These are phyloP conservation scores for Rhodocollybia butyracea DNA, from an alignment of 768 basidiomycete species.

Conservation along the genomic window DNA sequence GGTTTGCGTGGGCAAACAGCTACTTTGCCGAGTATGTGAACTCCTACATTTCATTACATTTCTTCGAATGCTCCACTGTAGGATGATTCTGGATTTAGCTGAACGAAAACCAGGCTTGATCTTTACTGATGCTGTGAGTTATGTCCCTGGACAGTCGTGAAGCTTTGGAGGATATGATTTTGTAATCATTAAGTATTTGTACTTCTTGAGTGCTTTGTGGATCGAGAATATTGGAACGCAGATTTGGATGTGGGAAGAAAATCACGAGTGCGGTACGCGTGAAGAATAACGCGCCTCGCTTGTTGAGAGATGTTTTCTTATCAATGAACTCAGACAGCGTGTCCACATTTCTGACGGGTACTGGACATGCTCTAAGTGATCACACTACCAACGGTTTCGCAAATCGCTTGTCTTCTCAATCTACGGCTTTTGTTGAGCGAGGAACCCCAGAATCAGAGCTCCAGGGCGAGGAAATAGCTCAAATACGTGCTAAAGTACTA, in stretches of 20 bases:
- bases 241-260: neutral
- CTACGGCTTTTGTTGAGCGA: no score
- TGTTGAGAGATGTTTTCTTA: no score
- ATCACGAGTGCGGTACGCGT: constrained; percentile 1
- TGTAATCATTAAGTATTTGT: no score
- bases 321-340: no score
- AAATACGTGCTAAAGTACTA: neutral
- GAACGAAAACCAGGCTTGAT: constrained; percentile 69
- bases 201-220: no score
- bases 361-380: neutral
- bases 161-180: neutral
- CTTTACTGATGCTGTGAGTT: constrained; percentile 51
- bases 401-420: neutral
- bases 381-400: neutral
- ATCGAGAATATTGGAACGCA: neutral
- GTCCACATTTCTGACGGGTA: no score
- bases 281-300: neutral
- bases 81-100: constrained; percentile 73
- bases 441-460: constrained; percentile 1
- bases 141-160: constrained; percentile 21
- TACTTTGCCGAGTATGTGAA: constrained; percentile 61
- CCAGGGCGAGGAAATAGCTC: constrained; percentile 2
- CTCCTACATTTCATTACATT: neutral
- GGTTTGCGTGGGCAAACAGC: constrained; percentile 85
- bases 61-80: neutral